Evolutionary conservation across 345 rosid genomes (phyloP).

Genomic region (Linum trigynum): DNA sequence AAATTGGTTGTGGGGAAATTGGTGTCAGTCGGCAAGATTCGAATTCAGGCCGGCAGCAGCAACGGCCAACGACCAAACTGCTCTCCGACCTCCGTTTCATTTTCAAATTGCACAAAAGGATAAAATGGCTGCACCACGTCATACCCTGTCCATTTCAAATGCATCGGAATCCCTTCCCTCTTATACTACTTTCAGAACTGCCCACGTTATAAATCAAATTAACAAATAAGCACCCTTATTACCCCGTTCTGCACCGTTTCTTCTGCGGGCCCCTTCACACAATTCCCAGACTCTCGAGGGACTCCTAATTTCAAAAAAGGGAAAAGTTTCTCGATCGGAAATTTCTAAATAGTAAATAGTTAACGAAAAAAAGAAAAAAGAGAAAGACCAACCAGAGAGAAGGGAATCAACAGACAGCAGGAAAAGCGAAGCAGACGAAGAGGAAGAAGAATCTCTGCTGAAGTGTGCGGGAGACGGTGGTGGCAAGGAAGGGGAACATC

Average conservation of each 20-base stretch:
- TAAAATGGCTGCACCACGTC: too few relatives aligned
- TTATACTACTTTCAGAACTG: too few relatives aligned
- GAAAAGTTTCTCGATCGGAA: conserved; percentile 2
- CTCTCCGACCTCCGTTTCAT: too few relatives aligned
- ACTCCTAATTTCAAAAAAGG: conserved; percentile 19
- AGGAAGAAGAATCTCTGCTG: not conserved
- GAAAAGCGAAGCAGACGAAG: not conserved
- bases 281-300: conserved; percentile 15
- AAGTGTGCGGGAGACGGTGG: not conserved
- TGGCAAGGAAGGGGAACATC: too few relatives aligned
- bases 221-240: not conserved
- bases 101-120: too few relatives aligned
- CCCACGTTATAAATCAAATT: not conserved
- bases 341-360: conserved; percentile 5
- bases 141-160: too few relatives aligned
- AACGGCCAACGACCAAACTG: not conserved
- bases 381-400: conserved; percentile 17
- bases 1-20: too few relatives aligned
- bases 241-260: too few relatives aligned
- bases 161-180: too few relatives aligned
- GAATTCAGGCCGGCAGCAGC: not conserved
- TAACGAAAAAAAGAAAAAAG: conserved; percentile 4
- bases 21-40: not conserved
- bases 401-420: conserved; percentile 5
- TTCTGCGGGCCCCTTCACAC: not conserved